Conservation (phyloP, 805 yeast genomes). For the Kuraishia hungarica region DNA sequence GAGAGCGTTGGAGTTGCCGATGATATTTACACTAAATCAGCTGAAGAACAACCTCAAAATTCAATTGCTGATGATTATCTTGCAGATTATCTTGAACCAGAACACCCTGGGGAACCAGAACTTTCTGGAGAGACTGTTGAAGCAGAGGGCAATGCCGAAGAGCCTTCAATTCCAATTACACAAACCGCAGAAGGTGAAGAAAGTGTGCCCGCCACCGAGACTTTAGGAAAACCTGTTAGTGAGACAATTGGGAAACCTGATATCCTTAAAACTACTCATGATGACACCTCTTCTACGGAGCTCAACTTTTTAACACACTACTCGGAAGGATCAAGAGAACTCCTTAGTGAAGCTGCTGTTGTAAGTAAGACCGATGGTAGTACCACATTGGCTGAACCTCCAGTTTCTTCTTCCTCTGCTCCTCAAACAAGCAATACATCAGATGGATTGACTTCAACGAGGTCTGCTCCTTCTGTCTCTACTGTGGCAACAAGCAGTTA, state of each 20-base stretch:
- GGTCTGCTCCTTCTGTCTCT: neutral
- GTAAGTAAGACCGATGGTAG: neutral
- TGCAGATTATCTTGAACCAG: neutral
- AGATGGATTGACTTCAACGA: neutral
- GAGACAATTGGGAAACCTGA: too few species aligned
- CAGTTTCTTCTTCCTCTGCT: neutral
- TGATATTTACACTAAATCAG: conserved; percentile 6
- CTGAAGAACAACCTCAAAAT: conserved; percentile 8
- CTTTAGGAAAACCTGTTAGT: neutral
- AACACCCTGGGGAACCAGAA: neutral
- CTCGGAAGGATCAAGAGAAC: neutral
- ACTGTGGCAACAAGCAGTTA: conserved; percentile 30
- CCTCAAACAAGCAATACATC: conserved; percentile 1
- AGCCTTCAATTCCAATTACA: too few species aligned
- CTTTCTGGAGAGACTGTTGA: neutral
- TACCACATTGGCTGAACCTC: neutral
- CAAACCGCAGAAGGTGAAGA: too few species aligned
- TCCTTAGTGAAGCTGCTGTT: neutral
- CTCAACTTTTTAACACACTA: conserved; percentile 2
- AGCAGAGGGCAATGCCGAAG: too few species aligned
- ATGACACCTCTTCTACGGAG: conserved; percentile 5
- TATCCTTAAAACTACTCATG: neutral
- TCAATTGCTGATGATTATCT: conserved; percentile 3
- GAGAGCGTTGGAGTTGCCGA: neutral
- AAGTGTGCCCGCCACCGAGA: neutral